phyloP scores from a whole-genome alignment of 371 early-diverging fungal genomes.

The Mucor lusitanicus region DNA sequence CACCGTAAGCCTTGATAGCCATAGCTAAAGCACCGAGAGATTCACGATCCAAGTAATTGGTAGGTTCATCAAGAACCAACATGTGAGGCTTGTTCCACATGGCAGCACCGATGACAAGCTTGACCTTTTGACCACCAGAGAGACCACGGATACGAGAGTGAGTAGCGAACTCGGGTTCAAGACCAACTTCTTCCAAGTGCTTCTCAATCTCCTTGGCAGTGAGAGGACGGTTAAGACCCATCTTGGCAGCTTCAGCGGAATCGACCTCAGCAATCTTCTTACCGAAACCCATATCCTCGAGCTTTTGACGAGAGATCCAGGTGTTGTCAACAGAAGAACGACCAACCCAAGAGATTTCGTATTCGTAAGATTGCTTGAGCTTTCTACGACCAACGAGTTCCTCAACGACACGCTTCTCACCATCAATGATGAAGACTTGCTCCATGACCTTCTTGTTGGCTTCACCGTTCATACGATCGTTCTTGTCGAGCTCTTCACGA shows the following conservation, averaged over 20 bases:
- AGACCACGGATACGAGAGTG: slow-evolving; percentile 85
- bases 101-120: slow-evolving; percentile 83
- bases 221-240: slow-evolving; percentile 64
- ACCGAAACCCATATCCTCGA: slow-evolving; percentile 69
- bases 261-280: too few relatives aligned
- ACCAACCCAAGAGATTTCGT: slow-evolving; percentile 66
- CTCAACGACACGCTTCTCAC: slow-evolving; percentile 64
- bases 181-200: slow-evolving; percentile 70
- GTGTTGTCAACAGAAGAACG: slow-evolving; percentile 62
- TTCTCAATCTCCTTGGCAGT: slow-evolving; percentile 69
- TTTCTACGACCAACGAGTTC: slow-evolving; percentile 67
- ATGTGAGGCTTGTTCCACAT: slow-evolving; percentile 87
- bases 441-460: slow-evolving; percentile 67
- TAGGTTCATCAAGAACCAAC: slow-evolving; percentile 90
- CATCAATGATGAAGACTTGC: slow-evolving; percentile 62
- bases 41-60: slow-evolving; percentile 81
- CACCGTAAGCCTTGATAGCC: slow-evolving; percentile 69
- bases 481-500: slow-evolving; percentile 72
- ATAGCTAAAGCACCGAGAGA: slow-evolving; percentile 73
- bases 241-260: slow-evolving; percentile 64
- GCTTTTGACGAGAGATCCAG: slow-evolving; percentile 73
- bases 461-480: slow-evolving; percentile 59
- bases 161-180: slow-evolving; percentile 73
- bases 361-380: slow-evolving; percentile 69
- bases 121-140: slow-evolving; percentile 92